Conservation (phyloP, 495 filamentous ascomycete genomes). For the Xylaria venustula region DNA sequence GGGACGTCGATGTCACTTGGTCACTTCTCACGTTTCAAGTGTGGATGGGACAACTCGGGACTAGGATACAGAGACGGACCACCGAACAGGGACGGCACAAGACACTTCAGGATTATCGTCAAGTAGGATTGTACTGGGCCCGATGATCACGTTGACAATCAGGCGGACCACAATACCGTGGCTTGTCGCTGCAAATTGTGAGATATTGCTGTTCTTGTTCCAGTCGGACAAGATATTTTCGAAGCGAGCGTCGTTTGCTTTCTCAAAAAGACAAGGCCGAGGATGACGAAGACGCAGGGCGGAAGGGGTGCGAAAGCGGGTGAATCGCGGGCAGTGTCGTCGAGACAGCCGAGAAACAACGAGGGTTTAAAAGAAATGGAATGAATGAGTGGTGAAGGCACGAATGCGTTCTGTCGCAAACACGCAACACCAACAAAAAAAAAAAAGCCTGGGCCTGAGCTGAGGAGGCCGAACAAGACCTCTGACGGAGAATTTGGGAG, state of each 20-base stretch:
- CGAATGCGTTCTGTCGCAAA: constrained; percentile 8
- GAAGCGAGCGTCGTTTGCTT: background rate
- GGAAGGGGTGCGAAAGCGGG: constrained; percentile 11
- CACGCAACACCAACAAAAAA: background rate
- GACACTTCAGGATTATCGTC: constrained; percentile 4
- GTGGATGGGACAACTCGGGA: constrained; percentile 18
- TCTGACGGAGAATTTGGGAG: background rate
- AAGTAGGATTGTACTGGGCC: background rate
- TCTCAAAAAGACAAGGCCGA: background rate
- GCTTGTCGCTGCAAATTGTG: constrained; percentile 31
- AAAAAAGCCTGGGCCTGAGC: background rate
- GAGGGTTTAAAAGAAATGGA: constrained; percentile 22
- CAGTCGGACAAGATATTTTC: background rate
- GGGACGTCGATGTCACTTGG: constrained; percentile 23
- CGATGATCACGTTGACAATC: constrained; percentile 3
- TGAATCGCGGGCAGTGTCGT: constrained; percentile 17
- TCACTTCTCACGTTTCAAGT: constrained; percentile 33
- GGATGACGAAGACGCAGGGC: constrained; percentile 40
- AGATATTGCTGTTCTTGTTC: constrained; percentile 3
- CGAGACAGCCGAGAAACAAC: constrained; percentile 24
- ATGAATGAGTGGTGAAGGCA: constrained; percentile 19
- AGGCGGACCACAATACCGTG: background rate
- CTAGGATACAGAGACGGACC: background rate
- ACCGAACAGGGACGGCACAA: constrained; percentile 1
- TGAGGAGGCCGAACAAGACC: background rate